A percentile compares a stretch with the other conserved stretches of the same genome.
These are phyloP conservation scores for Schizosaccharomyces japonicus DNA, from an alignment of 805 yeast species.

Conservation along the genomic window DNA sequence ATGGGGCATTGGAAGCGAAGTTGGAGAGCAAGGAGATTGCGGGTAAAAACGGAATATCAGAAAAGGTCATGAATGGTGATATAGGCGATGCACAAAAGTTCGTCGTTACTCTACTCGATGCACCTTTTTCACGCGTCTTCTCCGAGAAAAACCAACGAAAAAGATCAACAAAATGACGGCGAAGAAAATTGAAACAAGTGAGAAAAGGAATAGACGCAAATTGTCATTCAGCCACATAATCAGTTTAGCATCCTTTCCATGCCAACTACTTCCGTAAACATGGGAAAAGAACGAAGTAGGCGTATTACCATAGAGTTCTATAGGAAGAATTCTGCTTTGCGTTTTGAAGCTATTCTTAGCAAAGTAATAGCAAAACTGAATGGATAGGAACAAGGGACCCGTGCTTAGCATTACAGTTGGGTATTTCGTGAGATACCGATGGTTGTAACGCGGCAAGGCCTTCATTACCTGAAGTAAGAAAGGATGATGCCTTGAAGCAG, in stretches of 20 bases:
- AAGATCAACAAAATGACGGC: background rate
- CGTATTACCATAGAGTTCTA: background rate
- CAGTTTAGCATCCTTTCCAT: background rate
- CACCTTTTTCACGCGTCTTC: no score
- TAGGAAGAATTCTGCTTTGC: background rate
- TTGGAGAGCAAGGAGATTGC: no score
- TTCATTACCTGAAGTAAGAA: slow-evolving; percentile 55
- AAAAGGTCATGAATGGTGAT: no score
- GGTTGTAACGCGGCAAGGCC: slow-evolving; percentile 35
- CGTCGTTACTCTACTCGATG: no score
- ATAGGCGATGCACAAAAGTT: no score
- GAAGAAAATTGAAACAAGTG: slow-evolving; percentile 9
- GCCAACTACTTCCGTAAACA: background rate
- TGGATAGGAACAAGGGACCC: slow-evolving; percentile 71
- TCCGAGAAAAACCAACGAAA: background rate
- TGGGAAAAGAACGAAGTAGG: slow-evolving; percentile 1
- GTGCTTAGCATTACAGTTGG: slow-evolving; percentile 81
- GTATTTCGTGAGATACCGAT: slow-evolving; percentile 68
- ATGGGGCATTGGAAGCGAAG: no score
- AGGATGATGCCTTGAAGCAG: slow-evolving; percentile 66
- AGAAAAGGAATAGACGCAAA: slow-evolving; percentile 46
- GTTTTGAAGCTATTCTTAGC: background rate
- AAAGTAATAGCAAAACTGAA: slow-evolving; percentile 68
- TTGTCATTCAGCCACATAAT: background rate
- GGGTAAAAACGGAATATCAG: no score